phyloP scores from a whole-genome alignment of 208 protist genomes.

The Trypanosoma caninum region DNA sequence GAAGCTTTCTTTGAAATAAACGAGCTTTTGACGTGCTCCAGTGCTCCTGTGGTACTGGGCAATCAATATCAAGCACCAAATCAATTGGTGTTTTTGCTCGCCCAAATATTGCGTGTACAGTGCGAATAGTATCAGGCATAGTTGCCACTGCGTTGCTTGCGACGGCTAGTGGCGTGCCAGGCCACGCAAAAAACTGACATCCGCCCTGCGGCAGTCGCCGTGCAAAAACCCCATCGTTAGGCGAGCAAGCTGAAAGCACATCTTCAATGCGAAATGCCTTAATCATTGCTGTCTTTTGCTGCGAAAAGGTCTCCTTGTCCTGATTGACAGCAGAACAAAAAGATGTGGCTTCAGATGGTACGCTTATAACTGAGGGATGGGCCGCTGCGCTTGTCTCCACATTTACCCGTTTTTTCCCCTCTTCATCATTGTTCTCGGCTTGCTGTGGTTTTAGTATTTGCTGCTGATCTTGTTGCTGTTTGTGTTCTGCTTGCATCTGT shows the following conservation, averaged over 20 bases:
- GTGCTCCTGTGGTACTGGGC: conserved; percentile 78
- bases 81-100: conserved; percentile 67
- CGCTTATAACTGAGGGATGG: no score
- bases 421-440: not conserved
- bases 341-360: no score
- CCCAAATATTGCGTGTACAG: conserved; percentile 84
- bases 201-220: conserved; percentile 71
- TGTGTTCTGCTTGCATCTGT: no score
- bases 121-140: conserved; percentile 86
- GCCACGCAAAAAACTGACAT: conserved; percentile 90
- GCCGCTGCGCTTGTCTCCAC: not conserved
- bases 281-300: conserved; percentile 72
- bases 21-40: conserved; percentile 75
- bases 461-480: no score
- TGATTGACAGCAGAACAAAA: not conserved
- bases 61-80: conserved; percentile 84
- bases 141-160: conserved; percentile 69
- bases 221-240: conserved; percentile 73
- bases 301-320: not conserved
- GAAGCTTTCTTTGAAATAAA: conserved; percentile 68
- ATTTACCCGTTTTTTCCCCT: not conserved
- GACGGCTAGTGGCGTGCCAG: conserved; percentile 60
- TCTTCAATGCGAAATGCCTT: conserved; percentile 81
- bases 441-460: not conserved
- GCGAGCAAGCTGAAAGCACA: conserved; percentile 51